Conservation (phyloP, 176 grass and related monocot species). For the sorghum (Sorghum bicolor) region DNA sequence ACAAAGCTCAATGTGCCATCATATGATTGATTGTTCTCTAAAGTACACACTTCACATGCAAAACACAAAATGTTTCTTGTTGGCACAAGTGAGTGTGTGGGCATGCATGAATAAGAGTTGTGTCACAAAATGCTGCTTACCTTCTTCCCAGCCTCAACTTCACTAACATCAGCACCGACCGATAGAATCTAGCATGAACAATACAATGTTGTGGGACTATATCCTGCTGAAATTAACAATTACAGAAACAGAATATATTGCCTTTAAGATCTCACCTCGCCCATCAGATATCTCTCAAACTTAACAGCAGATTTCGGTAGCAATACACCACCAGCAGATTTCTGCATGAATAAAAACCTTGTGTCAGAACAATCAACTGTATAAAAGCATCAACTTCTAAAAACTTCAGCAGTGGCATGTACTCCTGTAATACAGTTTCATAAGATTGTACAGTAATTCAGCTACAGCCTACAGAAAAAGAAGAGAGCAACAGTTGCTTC, state of each 20-base stretch:
- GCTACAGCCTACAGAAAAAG: not conserved
- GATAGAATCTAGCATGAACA: slow-evolving; percentile 65
- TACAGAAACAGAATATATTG: not conserved
- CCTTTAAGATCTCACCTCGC: slow-evolving; percentile 56
- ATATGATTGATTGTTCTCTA: not conserved
- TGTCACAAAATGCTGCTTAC: slow-evolving; percentile 34
- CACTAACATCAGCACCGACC: slow-evolving; percentile 72
- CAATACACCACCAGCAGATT: slow-evolving; percentile 88
- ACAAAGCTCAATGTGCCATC: not conserved
- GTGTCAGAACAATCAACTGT: not conserved
- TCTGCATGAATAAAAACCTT: slow-evolving; percentile 42
- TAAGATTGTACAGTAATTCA: not conserved
- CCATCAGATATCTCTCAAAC: slow-evolving; percentile 97
- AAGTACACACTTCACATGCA: not conserved
- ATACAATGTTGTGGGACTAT: not conserved
- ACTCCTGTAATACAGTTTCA: not conserved
- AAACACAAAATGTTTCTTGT: slow-evolving; percentile 3
- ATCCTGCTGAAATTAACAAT: not conserved
- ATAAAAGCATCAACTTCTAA: not conserved
- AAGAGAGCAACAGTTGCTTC: not conserved
- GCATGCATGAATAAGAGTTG: not conserved
- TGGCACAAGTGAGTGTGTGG: not conserved
- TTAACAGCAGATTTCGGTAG: slow-evolving; percentile 95
- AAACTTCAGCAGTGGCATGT: not conserved
- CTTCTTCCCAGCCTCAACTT: slow-evolving; percentile 88